Percentiles rank a stretch among this genome's conserved stretches.
Evolutionary conservation across 345 rosid species (phyloP).

Genomic region (Zanthoxylum bungeanum): DNA sequence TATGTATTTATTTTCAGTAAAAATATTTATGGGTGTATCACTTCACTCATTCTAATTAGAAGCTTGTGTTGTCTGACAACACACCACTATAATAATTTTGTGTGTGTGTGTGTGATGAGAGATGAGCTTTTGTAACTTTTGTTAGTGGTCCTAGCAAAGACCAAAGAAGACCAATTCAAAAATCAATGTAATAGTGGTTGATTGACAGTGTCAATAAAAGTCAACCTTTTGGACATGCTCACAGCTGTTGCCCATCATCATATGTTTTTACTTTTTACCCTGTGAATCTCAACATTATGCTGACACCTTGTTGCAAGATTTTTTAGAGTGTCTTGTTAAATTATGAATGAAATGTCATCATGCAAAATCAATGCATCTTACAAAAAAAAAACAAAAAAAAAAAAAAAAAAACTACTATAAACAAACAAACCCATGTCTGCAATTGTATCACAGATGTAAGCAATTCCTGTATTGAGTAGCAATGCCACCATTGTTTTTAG

Average conservation of each 20-base stretch:
- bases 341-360: neutral
- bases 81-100: conserved; percentile 2
- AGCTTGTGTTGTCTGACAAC: conserved; percentile 1
- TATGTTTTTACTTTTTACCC: neutral
- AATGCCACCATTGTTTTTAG: conserved; percentile 11
- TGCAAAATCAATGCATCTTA: conserved; percentile 9
- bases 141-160: conserved; percentile 31
- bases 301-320: conserved; percentile 12
- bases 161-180: conserved; percentile 7
- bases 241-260: conserved; percentile 46
- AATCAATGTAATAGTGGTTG: conserved; percentile 23
- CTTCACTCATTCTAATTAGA: too few relatives aligned
- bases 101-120: neutral
- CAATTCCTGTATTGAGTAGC: conserved; percentile 19
- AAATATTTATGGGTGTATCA: too few relatives aligned
- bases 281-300: neutral
- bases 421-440: neutral
- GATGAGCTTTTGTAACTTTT: neutral
- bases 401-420: too few relatives aligned
- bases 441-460: conserved; percentile 21
- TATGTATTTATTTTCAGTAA: too few relatives aligned
- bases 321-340: neutral
- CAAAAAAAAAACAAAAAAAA: neutral
- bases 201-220: conserved; percentile 28
- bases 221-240: conserved; percentile 35